Evolutionary conservation across 768 basidiomycete genomes (phyloP), one percentile per base, ranked within the genome.

Genomic region (Lactifluus volemus): DNA sequence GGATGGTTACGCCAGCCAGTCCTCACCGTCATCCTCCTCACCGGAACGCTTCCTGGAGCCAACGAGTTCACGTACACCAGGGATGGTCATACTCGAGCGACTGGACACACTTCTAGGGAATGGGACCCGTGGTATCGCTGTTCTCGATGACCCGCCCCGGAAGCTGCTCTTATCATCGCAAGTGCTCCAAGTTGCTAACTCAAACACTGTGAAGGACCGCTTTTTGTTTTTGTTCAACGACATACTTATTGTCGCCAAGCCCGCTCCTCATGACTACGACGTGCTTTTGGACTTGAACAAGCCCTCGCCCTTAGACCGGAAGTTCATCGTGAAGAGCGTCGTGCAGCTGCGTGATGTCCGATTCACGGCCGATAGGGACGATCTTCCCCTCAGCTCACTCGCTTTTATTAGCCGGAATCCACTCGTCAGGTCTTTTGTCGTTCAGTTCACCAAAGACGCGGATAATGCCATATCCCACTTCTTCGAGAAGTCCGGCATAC

Each of bases 161-260:
- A 92, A 88, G 71, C 75, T 98, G 44, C 75, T 97, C 15, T 76
- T 95, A 45, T 87, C 89, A 1, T 88, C 89, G 3, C 88, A 93
- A 1, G 89, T 96, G 7, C 77, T 96, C 5, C 97, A 99, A 74
- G 92, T 98, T 14, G 92, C 92, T 66, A 93, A 97, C 73, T 80
- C 85, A 45, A 88, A 96, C 72, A 94, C 90, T 0, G 89, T 94
- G 72, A 98, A 98, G 73, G 94, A 98, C 69, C 86, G 97, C 11
- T 92, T 92, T 75, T 81, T 98, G 10, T 95, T 98, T 77, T 81
- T 98, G n/a, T 99, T 99, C 81, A 92, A 78, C 72, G 97, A 99
- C 71, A 82, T 98, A 55, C 82, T 98, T 57, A 81, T 98, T 72
- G 83, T 98, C 65, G 88, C 95, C 44, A 98, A 98, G 72, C 94